phyloP scores from a whole-genome alignment of 1,139 yeast genomes.

The Magnusiomyces sp. region DNA sequence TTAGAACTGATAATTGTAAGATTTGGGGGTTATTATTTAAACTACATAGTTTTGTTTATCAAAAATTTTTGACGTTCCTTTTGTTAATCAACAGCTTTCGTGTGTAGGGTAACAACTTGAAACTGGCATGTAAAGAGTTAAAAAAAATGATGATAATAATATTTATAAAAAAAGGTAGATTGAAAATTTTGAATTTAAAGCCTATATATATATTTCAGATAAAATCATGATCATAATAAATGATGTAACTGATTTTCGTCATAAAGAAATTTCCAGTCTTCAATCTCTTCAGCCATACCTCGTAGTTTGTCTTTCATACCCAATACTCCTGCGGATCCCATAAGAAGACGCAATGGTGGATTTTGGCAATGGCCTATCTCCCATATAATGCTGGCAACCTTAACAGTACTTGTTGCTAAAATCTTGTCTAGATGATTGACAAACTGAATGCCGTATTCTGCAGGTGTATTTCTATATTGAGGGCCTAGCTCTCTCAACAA shows the following conservation, averaged over 20 bases:
- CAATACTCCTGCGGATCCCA: constrained; percentile 26
- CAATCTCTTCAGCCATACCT: constrained; percentile 30
- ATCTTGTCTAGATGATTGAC: constrained; percentile 13
- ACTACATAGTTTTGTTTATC: no score
- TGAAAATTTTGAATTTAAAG: background rate
- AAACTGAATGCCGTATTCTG: constrained; percentile 15
- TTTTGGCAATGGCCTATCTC: constrained; percentile 25
- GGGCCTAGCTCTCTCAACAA: constrained; percentile 11
- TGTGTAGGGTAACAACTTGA: background rate
- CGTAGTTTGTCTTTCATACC: constrained; percentile 28
- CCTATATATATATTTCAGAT: no score
- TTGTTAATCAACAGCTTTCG: no score
- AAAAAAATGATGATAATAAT: background rate
- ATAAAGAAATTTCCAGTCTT: constrained; percentile 33
- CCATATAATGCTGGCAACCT: constrained; percentile 15
- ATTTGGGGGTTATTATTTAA: no score
- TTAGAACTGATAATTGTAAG: no score
- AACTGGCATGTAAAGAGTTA: constrained; percentile 6
- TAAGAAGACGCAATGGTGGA: constrained; percentile 27
- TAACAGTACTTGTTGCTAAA: constrained; percentile 13
- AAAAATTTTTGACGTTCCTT: no score
- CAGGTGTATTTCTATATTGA: constrained; percentile 14
- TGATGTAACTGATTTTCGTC: constrained; percentile 14
- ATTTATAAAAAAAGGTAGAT: background rate
- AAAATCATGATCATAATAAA: no score